Evolutionary conservation across 257 asterid species (phyloP).

Genomic region (Primulina eburnea): DNA sequence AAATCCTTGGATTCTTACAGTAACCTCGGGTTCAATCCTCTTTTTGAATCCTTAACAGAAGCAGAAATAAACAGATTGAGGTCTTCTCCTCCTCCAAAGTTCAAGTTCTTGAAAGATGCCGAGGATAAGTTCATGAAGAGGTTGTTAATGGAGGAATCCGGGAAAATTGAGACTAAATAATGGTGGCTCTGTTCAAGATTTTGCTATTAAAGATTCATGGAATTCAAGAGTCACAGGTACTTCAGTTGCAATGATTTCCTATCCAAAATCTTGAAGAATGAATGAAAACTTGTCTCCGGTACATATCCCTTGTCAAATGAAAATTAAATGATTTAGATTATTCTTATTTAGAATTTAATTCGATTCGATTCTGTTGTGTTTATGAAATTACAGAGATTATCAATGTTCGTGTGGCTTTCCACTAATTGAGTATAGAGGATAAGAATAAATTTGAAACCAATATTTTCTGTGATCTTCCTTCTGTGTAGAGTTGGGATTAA

Average conservation of each 20-base stretch:
- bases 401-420: not conserved
- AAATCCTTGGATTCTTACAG: constrained; percentile 45
- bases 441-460: not conserved
- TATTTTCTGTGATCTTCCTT: not conserved
- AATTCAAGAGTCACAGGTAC: constrained; percentile 46
- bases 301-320: not conserved
- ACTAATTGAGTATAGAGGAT: not conserved
- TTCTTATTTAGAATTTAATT: not conserved
- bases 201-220: constrained; percentile 3
- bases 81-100: constrained; percentile 93
- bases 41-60: constrained; percentile 65
- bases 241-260: constrained; percentile 49
- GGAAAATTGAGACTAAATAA: constrained; percentile 31
- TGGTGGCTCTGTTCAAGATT: constrained; percentile 28
- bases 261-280: constrained; percentile 40
- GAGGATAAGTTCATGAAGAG: constrained; percentile 75
- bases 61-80: constrained; percentile 52
- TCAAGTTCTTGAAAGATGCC: constrained; percentile 90
- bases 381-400: not conserved
- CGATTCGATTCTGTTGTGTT: constrained; percentile 20
- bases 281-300: constrained; percentile 18
- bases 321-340: constrained; percentile 19
- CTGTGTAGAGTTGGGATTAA: too few species aligned
- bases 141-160: constrained; percentile 53
- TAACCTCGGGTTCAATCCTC: constrained; percentile 70